A percentile compares a stretch with the other conserved stretches of the same genome.
Conservation (phyloP, 305 asterid species). For the Ajuga reptans region DNA sequence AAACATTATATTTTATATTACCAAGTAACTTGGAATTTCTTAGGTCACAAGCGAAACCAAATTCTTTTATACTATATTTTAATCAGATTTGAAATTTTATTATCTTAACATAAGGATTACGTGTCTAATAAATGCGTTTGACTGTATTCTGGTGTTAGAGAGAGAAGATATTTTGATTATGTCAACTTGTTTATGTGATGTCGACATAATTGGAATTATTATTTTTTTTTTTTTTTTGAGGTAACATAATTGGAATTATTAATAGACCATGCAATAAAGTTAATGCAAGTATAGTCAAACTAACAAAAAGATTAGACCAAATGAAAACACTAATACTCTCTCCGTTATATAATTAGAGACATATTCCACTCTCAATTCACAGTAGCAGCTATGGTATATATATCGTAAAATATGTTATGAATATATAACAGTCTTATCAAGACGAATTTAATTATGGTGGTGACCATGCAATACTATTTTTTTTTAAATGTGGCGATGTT, state of each 20-base stretch:
- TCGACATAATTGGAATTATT: not conserved
- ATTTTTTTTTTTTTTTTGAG: too few species aligned
- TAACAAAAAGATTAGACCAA: conserved; percentile 5
- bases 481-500: too few species aligned
- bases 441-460: too few species aligned
- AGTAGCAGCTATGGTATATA: too few species aligned
- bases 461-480: too few species aligned
- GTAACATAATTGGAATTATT: conserved; percentile 1
- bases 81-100: not conserved
- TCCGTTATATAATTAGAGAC: too few species aligned
- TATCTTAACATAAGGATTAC: conserved; percentile 15
- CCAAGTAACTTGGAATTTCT: conserved; percentile 3
- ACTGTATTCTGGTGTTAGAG: conserved; percentile 11
- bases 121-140: conserved; percentile 13
- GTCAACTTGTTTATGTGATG: conserved; percentile 17
- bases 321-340: not conserved
- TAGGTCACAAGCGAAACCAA: conserved; percentile 14
- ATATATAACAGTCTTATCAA: too few species aligned
- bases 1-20: not conserved
- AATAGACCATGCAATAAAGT: conserved; percentile 15
- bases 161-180: not conserved
- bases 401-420: too few species aligned
- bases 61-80: not conserved
- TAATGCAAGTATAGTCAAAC: conserved; percentile 13
- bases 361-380: too few species aligned